These are phyloP conservation scores for Termitomyces sp. DNA, from an alignment of 768 basidiomycete genomes.

Conservation along the genomic window DNA sequence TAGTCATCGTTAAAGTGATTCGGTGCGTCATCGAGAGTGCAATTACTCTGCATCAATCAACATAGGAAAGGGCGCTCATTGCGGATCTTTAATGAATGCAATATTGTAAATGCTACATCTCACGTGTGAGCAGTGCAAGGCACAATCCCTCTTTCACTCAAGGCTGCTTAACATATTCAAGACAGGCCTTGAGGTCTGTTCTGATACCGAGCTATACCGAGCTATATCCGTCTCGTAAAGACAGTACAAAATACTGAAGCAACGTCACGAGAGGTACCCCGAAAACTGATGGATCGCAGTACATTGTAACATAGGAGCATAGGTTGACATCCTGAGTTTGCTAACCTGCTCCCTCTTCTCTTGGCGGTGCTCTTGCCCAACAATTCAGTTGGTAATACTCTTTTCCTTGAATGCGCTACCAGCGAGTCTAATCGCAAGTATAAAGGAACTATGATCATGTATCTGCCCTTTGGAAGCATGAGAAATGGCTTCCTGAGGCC, in stretches of 20 bases:
- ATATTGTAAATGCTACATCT: background rate
- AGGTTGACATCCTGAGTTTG: no score
- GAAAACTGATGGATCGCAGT: no score
- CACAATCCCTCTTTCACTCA: background rate
- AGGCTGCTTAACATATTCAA: background rate
- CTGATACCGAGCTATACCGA: background rate
- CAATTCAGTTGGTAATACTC: conserved; percentile 61
- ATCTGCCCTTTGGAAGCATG: conserved; percentile 62
- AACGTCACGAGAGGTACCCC: no score
- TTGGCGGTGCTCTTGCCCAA: conserved; percentile 46
- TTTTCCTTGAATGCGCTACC: background rate
- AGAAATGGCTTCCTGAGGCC: conserved; percentile 59
- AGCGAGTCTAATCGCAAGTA: background rate
- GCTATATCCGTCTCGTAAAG: background rate
- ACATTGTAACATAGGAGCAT: no score
- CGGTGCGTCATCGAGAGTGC: background rate
- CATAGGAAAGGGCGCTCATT: background rate
- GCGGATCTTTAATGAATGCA: background rate
- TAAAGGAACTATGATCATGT: conserved; percentile 77
- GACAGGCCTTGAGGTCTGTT: no score
- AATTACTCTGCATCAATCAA: background rate
- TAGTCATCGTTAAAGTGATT: conserved; percentile 30
- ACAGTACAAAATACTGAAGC: background rate
- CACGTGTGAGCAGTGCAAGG: background rate
- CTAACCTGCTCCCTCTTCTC: conserved; percentile 49